Evolutionary conservation across 2,329 filamentous ascomycete species (phyloP), one percentile per base, ranked within the genome.

Genomic region (Fusarium sp.): DNA sequence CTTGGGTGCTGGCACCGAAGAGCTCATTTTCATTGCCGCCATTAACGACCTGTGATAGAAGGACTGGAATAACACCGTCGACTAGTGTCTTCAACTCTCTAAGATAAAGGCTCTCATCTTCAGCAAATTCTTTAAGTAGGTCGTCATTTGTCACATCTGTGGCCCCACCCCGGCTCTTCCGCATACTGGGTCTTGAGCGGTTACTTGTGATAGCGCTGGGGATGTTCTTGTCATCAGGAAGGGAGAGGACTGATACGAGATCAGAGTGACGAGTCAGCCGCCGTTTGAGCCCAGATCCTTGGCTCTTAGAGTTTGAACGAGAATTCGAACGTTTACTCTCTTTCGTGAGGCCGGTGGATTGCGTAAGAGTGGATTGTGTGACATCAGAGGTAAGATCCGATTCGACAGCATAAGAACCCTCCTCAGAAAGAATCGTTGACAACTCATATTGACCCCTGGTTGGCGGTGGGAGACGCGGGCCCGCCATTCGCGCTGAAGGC

Each of bases 61-160:
- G 86, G 4, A 98, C 95, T 0, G 96, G 96, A 57, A 99, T 93
- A 23, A 99, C 95, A 57, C 96, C 96, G 73, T 97, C 94, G 10
- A 98, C 94, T 31, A 99, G 82, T 1, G 96, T 98, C 76, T 94
- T 93, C 31, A 99, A 85, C 79, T 99, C 96, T 56, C 94, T 88
- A 80, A 92, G 91, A 76, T 98, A 99, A 71, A 96, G 92, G 43
- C 88, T 83, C 79, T 99, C 96, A 72, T 98, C 96, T 8, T 91
- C 88, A 13, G 88, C 84, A 67, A 99, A 89, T 75, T 97, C 94
- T 53, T 86, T 85, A 77, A 98, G 86, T 21, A 98, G 83, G 68
- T 95, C 93, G 23, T 88, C 84, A 13, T 93, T 84, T 2, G 91
- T 94, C 39, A 92, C 89, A 57, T 86, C 89, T 29, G 88, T 87